phyloP scores from a whole-genome alignment of 73 alveolate species.

The Uronychia binucleata region DNA sequence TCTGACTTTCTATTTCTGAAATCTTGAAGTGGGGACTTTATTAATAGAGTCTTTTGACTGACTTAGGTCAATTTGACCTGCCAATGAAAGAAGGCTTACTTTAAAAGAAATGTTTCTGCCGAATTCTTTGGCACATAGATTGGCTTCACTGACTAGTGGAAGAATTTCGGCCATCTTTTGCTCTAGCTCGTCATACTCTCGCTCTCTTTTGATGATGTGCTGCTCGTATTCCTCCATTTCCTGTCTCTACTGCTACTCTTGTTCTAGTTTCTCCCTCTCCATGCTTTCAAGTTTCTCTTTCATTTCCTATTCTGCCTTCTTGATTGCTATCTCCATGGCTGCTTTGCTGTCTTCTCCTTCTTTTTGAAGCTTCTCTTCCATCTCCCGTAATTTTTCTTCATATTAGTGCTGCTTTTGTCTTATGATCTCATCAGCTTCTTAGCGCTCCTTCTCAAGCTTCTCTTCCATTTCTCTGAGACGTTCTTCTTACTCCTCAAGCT shows the following conservation, averaged over 20 bases:
- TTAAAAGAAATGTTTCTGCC: slow-evolving; percentile 39
- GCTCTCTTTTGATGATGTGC: slow-evolving; percentile 1
- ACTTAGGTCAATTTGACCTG: too few relatives aligned
- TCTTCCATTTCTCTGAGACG: slow-evolving; percentile 17
- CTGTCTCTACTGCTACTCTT: not conserved
- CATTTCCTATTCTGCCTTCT: slow-evolving; percentile 9
- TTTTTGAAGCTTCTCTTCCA: not conserved
- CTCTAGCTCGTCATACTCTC: slow-evolving; percentile 45
- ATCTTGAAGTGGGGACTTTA: slow-evolving; percentile 46
- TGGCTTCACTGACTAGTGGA: slow-evolving; percentile 70
- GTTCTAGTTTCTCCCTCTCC: not conserved
- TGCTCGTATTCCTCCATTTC: not conserved
- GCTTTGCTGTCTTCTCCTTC: not conserved
- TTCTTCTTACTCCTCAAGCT: slow-evolving; percentile 22
- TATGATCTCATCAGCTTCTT: slow-evolving; percentile 26
- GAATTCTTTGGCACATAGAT: slow-evolving; percentile 65
- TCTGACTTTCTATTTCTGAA: slow-evolving; percentile 50
- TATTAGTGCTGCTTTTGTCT: slow-evolving; percentile 28
- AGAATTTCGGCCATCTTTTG: slow-evolving; percentile 33
- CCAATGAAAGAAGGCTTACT: slow-evolving; percentile 40
- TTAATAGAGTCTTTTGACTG: too few relatives aligned
- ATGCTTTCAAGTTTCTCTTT: not conserved
- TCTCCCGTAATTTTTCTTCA: slow-evolving; percentile 29
- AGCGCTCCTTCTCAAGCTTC: slow-evolving; percentile 51
- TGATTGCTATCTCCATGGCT: not conserved